These are phyloP conservation scores for Colletotrichum liriopes DNA, from an alignment of 2,329 filamentous ascomycete species.

Conservation along the genomic window DNA sequence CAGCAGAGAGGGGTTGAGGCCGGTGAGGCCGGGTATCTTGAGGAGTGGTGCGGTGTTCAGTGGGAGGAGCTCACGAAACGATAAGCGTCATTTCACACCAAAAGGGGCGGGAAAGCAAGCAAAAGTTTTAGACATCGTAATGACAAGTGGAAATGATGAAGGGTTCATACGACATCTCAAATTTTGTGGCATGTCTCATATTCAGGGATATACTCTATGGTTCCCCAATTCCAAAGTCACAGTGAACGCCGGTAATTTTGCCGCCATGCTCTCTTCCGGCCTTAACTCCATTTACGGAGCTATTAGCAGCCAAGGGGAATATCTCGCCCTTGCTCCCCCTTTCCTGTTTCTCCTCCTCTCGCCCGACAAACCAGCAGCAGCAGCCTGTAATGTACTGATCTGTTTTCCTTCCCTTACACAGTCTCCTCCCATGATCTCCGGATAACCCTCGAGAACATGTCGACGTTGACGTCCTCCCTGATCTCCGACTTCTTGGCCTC, in stretches of 20 bases:
- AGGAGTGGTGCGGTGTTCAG: slow-evolving; percentile 98
- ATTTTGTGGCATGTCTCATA: slow-evolving; percentile 43
- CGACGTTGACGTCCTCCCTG: slow-evolving; percentile 93
- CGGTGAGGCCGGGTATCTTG: slow-evolving; percentile 82
- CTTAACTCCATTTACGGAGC: slow-evolving; percentile 43
- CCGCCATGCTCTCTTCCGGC: slow-evolving; percentile 44
- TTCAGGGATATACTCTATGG: slow-evolving; percentile 44
- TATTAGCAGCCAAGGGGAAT: slow-evolving; percentile 34
- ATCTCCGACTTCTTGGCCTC: slow-evolving; percentile 97
- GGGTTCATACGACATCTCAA: slow-evolving; percentile 31
- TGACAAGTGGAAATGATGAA: slow-evolving; percentile 5
- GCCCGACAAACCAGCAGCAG: slow-evolving; percentile 1
- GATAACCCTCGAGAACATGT: slow-evolving; percentile 86
- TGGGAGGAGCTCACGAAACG: slow-evolving; percentile 84
- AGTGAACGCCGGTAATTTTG: slow-evolving; percentile 45
- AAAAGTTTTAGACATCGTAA: slow-evolving; percentile 9
- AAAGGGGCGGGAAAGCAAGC: slow-evolving; percentile 46
- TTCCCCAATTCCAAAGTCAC: slow-evolving; percentile 44
- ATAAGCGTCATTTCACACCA: slow-evolving; percentile 47
- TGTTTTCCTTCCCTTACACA: slow-evolving; percentile 60
- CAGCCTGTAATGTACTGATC: background rate
- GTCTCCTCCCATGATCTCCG: slow-evolving; percentile 89
- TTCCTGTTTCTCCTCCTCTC: slow-evolving; percentile 20
- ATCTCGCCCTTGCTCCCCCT: slow-evolving; percentile 22
- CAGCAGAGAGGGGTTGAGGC: slow-evolving; percentile 69